Base-by-base conservation (phyloP, 129 eudicot species). In the Erigeron canadensis region DNA sequence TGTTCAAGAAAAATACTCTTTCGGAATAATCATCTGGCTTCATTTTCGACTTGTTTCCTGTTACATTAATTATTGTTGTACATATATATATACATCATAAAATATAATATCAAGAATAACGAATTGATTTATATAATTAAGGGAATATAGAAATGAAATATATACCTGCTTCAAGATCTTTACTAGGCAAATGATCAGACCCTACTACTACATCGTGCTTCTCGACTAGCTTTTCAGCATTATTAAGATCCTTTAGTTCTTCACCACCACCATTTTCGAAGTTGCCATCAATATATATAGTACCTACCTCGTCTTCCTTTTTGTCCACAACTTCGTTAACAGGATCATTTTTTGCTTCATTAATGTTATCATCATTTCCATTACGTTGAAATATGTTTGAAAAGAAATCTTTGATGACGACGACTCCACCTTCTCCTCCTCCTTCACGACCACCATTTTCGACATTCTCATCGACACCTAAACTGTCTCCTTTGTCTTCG, bases 121-220 rank as follows among this genome's bases (percentile, higher is more conserved):
- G 7, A 53, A 57, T 47, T 22, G 6, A 37, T 38, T 23, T n/a
- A n/a, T n/a, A n/a, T n/a, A n/a, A 65, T 8, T 16, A 63, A 4
- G 40, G 0, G 70, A 8, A 46, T 18, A 28, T 2, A 65, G 23
- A 4, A 17, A 39, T 47, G 54, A 63, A 15, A 7, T 17, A 16
- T 11, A 59, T 83, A 86, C 91, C 93, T 28, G 34, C 34, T 53
- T 58, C 44, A 43, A 72, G 68, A 38, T 77, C 75, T 41, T 78
- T 47, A 41, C 16, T 38, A 63, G 85, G 74, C 77, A 74, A 34
- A 60, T n/a, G n/a, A n/a, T 87, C 77, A 16, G 79, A 65, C 6
- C 63, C 56, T 38, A n/a, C n/a, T n/a, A n/a, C n/a, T n/a, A 59
- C 2, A 63, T 74, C 80, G n/a, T 63, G 70, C 71, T 77, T 77